These are phyloP conservation scores for Basidiobolus meristosporus DNA, from an alignment of 371 early-diverging fungal genomes.

Conservation along the genomic window DNA sequence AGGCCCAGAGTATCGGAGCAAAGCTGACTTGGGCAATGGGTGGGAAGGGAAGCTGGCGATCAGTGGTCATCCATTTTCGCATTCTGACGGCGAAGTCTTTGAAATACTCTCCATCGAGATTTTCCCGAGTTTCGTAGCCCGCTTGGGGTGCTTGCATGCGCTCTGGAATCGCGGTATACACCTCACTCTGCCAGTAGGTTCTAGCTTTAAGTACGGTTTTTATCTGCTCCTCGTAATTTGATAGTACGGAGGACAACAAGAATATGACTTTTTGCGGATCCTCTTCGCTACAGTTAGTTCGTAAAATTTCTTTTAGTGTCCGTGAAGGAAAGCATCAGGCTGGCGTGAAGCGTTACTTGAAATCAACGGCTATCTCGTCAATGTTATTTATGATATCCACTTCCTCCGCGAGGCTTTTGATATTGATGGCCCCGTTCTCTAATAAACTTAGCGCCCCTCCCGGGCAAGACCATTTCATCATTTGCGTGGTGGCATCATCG, in stretches of 20 bases:
- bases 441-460: background rate
- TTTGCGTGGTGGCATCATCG: too few relatives aligned
- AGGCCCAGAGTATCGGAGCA: background rate
- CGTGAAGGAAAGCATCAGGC: background rate
- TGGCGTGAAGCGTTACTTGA: background rate
- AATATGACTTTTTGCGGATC: background rate
- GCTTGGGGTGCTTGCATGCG: background rate
- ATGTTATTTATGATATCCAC: background rate
- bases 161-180: background rate
- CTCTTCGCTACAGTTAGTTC: background rate
- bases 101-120: background rate
- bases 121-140: background rate
- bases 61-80: background rate
- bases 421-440: background rate
- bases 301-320: background rate
- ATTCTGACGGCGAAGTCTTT: background rate
- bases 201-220: background rate
- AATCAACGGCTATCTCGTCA: too few relatives aligned
- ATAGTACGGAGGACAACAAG: background rate
- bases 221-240: background rate
- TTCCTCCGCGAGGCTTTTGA: background rate
- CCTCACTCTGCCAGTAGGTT: background rate
- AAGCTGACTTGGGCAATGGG: background rate
- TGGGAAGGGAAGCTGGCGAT: too few relatives aligned
- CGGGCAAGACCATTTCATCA: background rate